Evolutionary conservation across 345 rosid genomes (phyloP).

Genomic region (Tarenaya hassleriana): DNA sequence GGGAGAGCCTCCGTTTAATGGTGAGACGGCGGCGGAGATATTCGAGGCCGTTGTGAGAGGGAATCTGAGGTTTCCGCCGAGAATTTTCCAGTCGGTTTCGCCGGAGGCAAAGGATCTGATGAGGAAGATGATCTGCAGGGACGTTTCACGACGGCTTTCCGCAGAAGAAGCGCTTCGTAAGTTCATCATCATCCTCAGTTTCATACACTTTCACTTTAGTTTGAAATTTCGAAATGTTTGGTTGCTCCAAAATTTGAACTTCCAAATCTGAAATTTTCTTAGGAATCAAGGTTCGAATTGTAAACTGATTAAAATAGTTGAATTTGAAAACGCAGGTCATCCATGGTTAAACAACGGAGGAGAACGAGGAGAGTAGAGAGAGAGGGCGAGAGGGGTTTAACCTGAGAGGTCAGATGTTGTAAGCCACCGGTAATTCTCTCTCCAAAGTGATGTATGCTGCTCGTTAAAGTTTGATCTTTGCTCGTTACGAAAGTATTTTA

Average conservation of each 20-base stretch:
- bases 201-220: no score
- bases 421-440: slow-evolving; percentile 8
- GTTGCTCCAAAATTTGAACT: not conserved
- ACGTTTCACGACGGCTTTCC: slow-evolving; percentile 59
- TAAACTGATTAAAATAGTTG: not conserved
- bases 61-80: slow-evolving; percentile 59
- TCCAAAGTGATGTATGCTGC: no score
- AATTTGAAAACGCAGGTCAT: slow-evolving; percentile 21
- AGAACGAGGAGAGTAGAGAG: no score
- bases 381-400: no score
- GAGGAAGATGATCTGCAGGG: slow-evolving; percentile 75
- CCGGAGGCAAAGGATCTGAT: slow-evolving; percentile 54
- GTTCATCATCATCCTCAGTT: slow-evolving; percentile 22
- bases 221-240: not conserved
- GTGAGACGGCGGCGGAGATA: slow-evolving; percentile 59
- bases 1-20: slow-evolving; percentile 68
- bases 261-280: not conserved
- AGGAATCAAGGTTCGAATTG: not conserved
- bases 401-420: slow-evolving; percentile 5
- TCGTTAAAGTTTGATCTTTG: no score
- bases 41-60: slow-evolving; percentile 63
- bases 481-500: no score
- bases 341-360: slow-evolving; percentile 28
- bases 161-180: slow-evolving; percentile 75
- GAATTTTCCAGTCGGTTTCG: slow-evolving; percentile 42